Conservation (phyloP, 164 flowering plant species). For the Malania oleifera region DNA sequence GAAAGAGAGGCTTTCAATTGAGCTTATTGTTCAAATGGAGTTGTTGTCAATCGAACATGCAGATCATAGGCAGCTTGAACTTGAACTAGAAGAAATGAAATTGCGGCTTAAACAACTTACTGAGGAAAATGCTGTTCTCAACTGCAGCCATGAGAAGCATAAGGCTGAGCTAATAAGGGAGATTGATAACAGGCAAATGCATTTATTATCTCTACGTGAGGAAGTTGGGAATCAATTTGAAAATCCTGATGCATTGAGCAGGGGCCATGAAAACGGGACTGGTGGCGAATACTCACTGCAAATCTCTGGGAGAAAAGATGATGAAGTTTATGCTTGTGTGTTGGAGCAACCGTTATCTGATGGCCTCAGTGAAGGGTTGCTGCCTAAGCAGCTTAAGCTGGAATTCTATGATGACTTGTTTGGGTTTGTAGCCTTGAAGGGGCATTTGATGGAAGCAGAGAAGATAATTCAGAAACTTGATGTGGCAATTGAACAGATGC, state of each 20-base stretch:
- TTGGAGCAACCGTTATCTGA: conserved; percentile 16
- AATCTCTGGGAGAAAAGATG: conserved; percentile 7
- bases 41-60: conserved; percentile 25
- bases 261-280: conserved; percentile 8
- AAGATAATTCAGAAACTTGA: conserved; percentile 54
- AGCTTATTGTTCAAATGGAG: conserved; percentile 38
- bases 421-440: conserved; percentile 31
- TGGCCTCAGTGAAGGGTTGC: conserved; percentile 13
- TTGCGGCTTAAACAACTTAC: conserved; percentile 39
- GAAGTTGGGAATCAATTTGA: conserved; percentile 20
- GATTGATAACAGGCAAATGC: conserved; percentile 19
- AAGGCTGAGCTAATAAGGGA: conserved; percentile 36
- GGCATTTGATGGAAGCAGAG: conserved; percentile 51
- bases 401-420: conserved; percentile 33
- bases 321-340: conserved; percentile 10
- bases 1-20: conserved; percentile 40
- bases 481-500: conserved; percentile 52
- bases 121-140: conserved; percentile 48
- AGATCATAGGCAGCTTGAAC: conserved; percentile 30
- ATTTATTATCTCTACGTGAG: conserved; percentile 12
- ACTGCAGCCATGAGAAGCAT: conserved; percentile 36
- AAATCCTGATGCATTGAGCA: conserved; percentile 12
- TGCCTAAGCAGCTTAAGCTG: conserved; percentile 16
- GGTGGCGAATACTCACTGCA: conserved; percentile 16
- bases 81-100: conserved; percentile 42